Base-by-base conservation (phyloP, 2,329 filamentous ascomycete species). In the Fusarium falciforme region DNA sequence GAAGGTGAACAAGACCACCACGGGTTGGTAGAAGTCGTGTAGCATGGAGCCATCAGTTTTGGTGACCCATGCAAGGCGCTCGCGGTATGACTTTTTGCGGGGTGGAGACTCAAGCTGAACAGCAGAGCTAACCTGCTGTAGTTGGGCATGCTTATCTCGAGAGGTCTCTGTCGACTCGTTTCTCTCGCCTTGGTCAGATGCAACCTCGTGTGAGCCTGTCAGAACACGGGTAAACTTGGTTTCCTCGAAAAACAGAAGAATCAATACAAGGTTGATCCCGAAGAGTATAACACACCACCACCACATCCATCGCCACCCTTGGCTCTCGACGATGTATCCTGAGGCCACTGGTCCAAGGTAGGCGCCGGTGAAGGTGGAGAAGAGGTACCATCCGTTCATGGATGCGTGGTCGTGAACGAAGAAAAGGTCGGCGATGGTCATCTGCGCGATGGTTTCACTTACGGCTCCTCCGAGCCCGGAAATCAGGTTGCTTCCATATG, bases 241-340 rank as follows among this genome's bases (percentile, higher is more conserved):
- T 16, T 71, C 66, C 27, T 76, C 71, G 60, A 84, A 87, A 8
- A 88, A 84, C 10, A 77, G 70, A 6, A 76, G 22, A 22, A 79
- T 69, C 2, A 69, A 11, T 6, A 77, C 1, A 11, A 71, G 40
- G 14, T 68, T 67, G 2, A 73, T 22, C 0, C 70, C 70, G 2
- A 78, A 70, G 6, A 76, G 64, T 4, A 79, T 72, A 14, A 61
- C 57, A 60, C 69, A 73, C 61, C 73, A 82, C 63, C 77, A 80
- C 66, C 87, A 85, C 10, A 89, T 85, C 77, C 78, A 79, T 9
- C 79, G 75, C 79, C 78, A 81, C 1, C 77, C 78, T n/a, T 67
- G 64, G 1, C 57, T 22, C 44, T 67, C 52, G 0, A 61, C 64
- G 29, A 65, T 61, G 1, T 72, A 33, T 2, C 70, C 70, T 2